Conservation (phyloP, 371 early-diverging fungal genomes). For the Rhizopus microsporus region DNA sequence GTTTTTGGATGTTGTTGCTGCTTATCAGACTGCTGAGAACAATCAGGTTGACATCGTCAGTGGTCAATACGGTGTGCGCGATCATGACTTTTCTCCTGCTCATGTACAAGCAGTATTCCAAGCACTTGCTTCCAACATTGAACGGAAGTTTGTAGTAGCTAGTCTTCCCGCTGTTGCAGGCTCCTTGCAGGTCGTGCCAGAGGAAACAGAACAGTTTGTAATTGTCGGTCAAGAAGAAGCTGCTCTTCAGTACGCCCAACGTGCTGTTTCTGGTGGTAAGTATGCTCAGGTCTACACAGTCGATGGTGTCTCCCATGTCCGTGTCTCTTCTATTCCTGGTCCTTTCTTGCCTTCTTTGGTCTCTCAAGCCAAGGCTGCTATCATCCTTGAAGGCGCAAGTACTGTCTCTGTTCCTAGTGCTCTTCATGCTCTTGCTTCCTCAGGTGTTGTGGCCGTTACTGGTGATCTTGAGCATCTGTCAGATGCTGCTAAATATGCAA, state of each 20-base stretch:
- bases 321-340: constrained; percentile 21
- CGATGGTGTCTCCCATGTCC: constrained; percentile 30
- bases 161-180: constrained; percentile 13
- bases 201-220: constrained; percentile 20
- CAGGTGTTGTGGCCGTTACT: constrained; percentile 25
- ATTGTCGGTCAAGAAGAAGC: constrained; percentile 28
- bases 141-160: constrained; percentile 44
- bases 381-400: constrained; percentile 13
- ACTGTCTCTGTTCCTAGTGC: constrained; percentile 16
- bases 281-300: constrained; percentile 36
- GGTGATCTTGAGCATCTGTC: constrained; percentile 5
- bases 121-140: constrained; percentile 10
- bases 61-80: constrained; percentile 56
- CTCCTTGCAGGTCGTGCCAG: constrained; percentile 6
- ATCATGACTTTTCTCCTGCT: constrained; percentile 41
- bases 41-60: constrained; percentile 51
- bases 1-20: constrained; percentile 74
- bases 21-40: constrained; percentile 58
- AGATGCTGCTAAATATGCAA: constrained; percentile 27
- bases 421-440: constrained; percentile 9
- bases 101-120: constrained; percentile 50
- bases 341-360: constrained; percentile 34
- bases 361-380: constrained; percentile 19
- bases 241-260: constrained; percentile 27
- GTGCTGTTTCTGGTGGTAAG: constrained; percentile 16